Conservation (phyloP, 306 rosid species). For the Cicer arietinum region DNA sequence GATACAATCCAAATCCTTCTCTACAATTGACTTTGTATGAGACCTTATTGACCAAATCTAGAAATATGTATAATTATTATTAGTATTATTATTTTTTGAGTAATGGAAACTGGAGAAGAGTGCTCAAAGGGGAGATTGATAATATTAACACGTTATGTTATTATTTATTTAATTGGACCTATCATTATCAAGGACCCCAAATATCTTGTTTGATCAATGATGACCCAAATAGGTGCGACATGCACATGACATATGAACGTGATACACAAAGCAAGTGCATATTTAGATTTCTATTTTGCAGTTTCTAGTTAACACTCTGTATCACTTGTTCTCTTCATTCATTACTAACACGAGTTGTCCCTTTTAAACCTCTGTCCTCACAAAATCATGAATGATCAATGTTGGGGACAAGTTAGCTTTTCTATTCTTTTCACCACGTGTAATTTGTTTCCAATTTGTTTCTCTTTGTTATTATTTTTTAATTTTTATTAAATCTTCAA, state of each 20-base stretch:
- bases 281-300: constrained; percentile 37
- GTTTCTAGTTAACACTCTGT: constrained; percentile 41
- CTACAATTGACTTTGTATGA: too few species aligned
- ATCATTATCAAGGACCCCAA: not conserved
- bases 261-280: constrained; percentile 20
- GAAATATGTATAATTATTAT: too few species aligned
- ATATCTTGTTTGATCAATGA: not conserved
- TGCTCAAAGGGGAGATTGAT: too few species aligned
- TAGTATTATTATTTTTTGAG: too few species aligned
- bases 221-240: not conserved
- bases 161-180: not conserved
- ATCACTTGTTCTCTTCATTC: constrained; percentile 45
- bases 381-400: constrained; percentile 40
- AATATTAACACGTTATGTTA: too few species aligned
- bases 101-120: too few species aligned
- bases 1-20: too few species aligned
- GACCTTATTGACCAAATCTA: too few species aligned
- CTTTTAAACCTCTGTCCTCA: constrained; percentile 39
- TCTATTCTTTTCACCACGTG: constrained; percentile 25
- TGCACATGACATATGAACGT: constrained; percentile 39
- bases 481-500: not conserved
- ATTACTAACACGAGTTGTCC: constrained; percentile 37
- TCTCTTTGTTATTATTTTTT: not conserved
- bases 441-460: not conserved
- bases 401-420: constrained; percentile 30